Percentiles rank a stretch among this genome's conserved stretches.
Evolutionary conservation across 2,329 filamentous ascomycete species (phyloP).

Genomic region (Talaromyces sp.): DNA sequence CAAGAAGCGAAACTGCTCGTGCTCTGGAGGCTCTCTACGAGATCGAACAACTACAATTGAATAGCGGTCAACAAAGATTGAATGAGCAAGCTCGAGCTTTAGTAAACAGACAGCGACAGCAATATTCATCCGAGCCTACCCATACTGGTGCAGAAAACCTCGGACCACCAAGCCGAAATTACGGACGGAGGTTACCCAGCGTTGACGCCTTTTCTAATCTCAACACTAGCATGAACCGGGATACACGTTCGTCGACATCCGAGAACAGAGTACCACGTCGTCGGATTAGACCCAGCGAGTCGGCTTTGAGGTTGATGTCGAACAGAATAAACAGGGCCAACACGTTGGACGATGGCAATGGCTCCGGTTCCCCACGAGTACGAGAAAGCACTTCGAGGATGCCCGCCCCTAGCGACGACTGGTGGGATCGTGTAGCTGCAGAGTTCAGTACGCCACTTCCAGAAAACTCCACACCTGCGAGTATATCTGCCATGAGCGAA

Average conservation of each 20-base stretch:
- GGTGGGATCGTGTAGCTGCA: conserved; percentile 1
- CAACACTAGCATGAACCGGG: conserved; percentile 19
- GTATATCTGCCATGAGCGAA: neutral
- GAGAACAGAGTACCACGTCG: conserved; percentile 24
- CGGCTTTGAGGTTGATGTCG: conserved; percentile 11
- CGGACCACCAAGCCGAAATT: conserved; percentile 18
- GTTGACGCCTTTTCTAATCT: neutral
- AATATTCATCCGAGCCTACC: neutral
- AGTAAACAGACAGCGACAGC: conserved; percentile 20
- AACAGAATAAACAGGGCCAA: conserved; percentile 12
- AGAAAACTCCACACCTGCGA: neutral
- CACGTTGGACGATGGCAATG: conserved; percentile 4
- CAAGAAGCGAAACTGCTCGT: conserved; percentile 26
- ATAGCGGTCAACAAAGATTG: conserved; percentile 25
- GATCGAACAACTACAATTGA: conserved; percentile 30
- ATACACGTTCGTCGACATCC: conserved; percentile 18
- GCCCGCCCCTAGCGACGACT: neutral
- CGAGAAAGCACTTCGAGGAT: conserved; percentile 23
- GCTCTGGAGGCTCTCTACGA: conserved; percentile 41
- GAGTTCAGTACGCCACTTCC: neutral
- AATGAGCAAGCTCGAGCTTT: conserved; percentile 27
- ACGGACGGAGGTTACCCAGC: neutral
- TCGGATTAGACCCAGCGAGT: conserved; percentile 27
- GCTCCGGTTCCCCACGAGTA: conserved; percentile 19
- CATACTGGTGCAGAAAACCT: neutral